Evolutionary conservation across 1,139 yeast genomes (phyloP).

Genomic region (Scheffersomyces cryptocercus): DNA sequence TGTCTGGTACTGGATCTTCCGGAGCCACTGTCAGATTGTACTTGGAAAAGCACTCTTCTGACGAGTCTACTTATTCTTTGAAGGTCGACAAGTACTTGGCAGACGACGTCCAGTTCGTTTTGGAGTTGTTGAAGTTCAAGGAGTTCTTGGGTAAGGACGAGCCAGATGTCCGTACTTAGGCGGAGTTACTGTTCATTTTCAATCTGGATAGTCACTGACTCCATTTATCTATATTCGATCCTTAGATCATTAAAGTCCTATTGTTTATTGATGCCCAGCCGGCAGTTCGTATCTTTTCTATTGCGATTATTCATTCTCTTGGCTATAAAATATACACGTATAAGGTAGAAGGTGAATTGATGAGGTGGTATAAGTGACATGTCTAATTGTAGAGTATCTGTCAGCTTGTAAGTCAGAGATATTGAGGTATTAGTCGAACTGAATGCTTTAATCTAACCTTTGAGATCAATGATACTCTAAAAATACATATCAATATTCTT

Average conservation of each 20-base stretch:
- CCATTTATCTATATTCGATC: no score
- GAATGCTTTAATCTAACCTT: no score
- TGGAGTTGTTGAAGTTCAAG: constrained; percentile 69
- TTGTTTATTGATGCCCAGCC: no score
- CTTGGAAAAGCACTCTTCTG: constrained; percentile 78
- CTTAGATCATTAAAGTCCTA: no score
- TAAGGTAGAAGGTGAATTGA: no score
- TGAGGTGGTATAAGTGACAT: no score
- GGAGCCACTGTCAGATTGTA: constrained; percentile 97
- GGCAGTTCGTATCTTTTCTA: neutral
- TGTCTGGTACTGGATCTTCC: constrained; percentile 97
- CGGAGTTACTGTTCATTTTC: neutral
- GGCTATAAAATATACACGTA: constrained; percentile 6
- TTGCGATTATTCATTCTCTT: constrained; percentile 9
- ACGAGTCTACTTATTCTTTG: constrained; percentile 47
- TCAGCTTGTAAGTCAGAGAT: no score
- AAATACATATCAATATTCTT: no score
- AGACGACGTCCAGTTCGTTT: constrained; percentile 61
- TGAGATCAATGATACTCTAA: no score
- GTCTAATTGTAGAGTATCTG: no score
- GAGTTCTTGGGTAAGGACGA: constrained; percentile 77
- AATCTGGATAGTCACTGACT: no score
- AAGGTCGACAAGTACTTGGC: constrained; percentile 72
- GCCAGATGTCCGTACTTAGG: constrained; percentile 84
- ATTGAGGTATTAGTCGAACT: no score